Percentiles rank a stretch among this genome's conserved stretches.
Conservation (phyloP, 192 early-diverging fungal genomes). For the Backusella morwellensis region DNA sequence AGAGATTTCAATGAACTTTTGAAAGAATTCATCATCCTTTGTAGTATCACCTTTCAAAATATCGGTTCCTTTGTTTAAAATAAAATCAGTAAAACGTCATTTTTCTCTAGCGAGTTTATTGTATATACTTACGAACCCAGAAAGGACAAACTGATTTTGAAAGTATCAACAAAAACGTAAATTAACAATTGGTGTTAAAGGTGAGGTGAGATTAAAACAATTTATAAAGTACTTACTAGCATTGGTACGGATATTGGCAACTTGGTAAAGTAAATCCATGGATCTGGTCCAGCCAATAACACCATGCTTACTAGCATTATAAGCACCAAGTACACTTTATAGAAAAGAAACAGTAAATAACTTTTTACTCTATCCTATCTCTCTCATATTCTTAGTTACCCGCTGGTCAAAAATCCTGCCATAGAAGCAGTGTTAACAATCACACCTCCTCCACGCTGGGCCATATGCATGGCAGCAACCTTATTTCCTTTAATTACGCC, state of each 20-base stretch:
- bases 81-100: neutral
- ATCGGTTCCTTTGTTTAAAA: neutral
- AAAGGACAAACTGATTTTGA: constrained; percentile 23
- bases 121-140: constrained; percentile 19
- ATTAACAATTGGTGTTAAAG: neutral
- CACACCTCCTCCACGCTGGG: constrained; percentile 25
- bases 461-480: constrained; percentile 26
- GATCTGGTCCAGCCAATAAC: constrained; percentile 20
- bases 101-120: neutral
- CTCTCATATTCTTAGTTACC: neutral
- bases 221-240: neutral
- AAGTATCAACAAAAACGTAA: neutral
- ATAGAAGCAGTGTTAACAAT: constrained; percentile 30
- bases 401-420: constrained; percentile 16
- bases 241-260: constrained; percentile 21
- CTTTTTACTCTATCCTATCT: neutral
- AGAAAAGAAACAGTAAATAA: neutral
- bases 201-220: neutral
- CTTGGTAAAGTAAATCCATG: neutral
- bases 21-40: neutral
- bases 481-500: constrained; percentile 25
- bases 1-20: neutral
- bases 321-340: neutral
- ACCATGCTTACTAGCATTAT: constrained; percentile 19
- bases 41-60: neutral